phyloP scores from a whole-genome alignment of 2,329 filamentous ascomycete species.

The Colletotrichum sp. region DNA sequence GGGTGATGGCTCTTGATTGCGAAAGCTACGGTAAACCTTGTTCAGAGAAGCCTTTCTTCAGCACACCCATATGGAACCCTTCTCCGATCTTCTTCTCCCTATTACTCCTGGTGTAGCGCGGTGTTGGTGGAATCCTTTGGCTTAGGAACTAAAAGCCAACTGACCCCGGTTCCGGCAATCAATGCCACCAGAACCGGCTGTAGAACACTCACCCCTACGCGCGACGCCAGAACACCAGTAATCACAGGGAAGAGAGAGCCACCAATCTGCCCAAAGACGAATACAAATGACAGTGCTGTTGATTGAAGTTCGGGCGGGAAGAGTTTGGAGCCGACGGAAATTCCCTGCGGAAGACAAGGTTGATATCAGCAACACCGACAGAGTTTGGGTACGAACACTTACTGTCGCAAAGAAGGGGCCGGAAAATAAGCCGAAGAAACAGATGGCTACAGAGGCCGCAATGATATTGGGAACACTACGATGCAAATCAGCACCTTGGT shows the following conservation, averaged over 20 bases:
- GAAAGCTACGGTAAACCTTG: background rate
- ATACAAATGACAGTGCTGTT: constrained; percentile 52
- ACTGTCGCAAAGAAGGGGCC: constrained; percentile 64
- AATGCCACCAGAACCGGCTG: constrained; percentile 57
- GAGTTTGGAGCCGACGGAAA: constrained; percentile 57
- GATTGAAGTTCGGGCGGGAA: constrained; percentile 43
- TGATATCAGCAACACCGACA: too few species aligned
- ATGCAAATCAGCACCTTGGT: background rate
- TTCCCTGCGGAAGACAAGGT: constrained; percentile 40
- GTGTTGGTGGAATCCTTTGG: constrained; percentile 35
- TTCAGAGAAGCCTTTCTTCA: background rate
- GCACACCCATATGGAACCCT: fast-evolving
- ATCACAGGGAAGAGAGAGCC: constrained; percentile 60
- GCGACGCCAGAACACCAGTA: constrained; percentile 54
- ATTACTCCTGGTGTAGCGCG: constrained; percentile 38
- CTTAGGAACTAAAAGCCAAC: constrained; percentile 49
- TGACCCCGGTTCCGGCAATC: constrained; percentile 47
- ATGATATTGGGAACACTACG: constrained; percentile 46
- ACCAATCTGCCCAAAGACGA: constrained; percentile 61
- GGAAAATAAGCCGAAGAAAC: constrained; percentile 60
- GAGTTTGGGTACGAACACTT: constrained; percentile 17
- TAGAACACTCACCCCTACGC: constrained; percentile 49
- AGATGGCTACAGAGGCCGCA: constrained; percentile 57
- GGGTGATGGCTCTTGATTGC: fast-evolving
- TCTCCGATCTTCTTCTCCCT: background rate